Percentiles rank a stretch among this genome's conserved stretches.
phyloP scores from a whole-genome alignment of 345 rosid genomes.

The Cochlearia excelsa region DNA sequence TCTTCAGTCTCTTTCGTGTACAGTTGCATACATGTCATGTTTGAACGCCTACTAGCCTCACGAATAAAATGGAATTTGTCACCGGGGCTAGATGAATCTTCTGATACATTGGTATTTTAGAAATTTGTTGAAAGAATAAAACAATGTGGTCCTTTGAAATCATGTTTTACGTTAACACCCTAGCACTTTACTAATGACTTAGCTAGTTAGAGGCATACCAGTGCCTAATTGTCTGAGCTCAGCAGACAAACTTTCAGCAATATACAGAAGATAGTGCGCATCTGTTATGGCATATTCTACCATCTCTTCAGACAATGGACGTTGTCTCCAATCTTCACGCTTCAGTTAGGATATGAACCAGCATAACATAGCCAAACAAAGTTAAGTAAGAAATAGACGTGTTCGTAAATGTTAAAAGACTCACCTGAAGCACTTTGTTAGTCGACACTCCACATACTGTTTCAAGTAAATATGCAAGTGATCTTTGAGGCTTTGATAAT shows the following conservation, averaged over 20 bases:
- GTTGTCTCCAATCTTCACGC: conserved; percentile 99
- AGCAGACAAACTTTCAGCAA: conserved; percentile 55
- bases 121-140: conserved; percentile 36
- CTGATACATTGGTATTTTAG: conserved; percentile 57
- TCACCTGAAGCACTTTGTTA: conserved; percentile 83
- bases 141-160: conserved; percentile 8
- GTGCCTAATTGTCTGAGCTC: conserved; percentile 62
- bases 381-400: neutral
- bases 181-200: no score
- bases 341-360: conserved; percentile 33
- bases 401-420: conserved; percentile 11
- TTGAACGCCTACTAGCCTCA: conserved; percentile 90
- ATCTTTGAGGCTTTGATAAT: conserved; percentile 80
- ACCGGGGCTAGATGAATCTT: conserved; percentile 61
- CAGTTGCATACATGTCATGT: conserved; percentile 73
- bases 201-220: conserved; percentile 45
- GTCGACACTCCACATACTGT: conserved; percentile 68
- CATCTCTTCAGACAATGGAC: conserved; percentile 80
- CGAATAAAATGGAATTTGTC: conserved; percentile 61
- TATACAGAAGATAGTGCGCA: conserved; percentile 76
- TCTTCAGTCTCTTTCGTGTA: conserved; percentile 74
- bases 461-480: conserved; percentile 87
- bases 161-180: neutral
- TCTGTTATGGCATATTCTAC: conserved; percentile 73
- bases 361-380: conserved; percentile 6